phyloP scores from a whole-genome alignment of 768 basidiomycete genomes.

The Chiua virens region DNA sequence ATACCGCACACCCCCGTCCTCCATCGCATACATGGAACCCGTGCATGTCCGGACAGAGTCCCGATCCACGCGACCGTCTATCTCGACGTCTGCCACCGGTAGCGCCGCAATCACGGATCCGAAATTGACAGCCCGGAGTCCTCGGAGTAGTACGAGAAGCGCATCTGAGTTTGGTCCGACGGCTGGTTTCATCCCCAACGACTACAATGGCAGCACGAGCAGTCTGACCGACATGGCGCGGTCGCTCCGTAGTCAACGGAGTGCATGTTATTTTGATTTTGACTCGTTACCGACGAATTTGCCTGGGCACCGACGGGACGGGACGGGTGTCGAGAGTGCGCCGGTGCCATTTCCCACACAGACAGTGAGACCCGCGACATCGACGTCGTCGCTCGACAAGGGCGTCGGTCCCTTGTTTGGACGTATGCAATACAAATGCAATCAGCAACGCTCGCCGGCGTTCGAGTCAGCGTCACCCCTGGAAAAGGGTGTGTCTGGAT shows the following conservation, averaged over 20 bases:
- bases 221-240: conserved; percentile 8
- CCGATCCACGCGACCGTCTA: not conserved
- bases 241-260: conserved; percentile 18
- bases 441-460: conserved; percentile 10
- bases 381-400: not conserved
- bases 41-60: conserved; percentile 14
- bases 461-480: not conserved
- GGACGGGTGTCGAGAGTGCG: not conserved
- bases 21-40: conserved; percentile 17
- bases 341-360: not conserved
- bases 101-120: not conserved
- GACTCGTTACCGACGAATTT: conserved; percentile 20
- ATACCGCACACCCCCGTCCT: conserved; percentile 21
- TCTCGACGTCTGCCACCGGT: not conserved
- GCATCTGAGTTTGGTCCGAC: conserved; percentile 23
- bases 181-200: conserved; percentile 24
- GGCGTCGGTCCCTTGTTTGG: conserved; percentile 13
- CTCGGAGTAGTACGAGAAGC: not conserved
- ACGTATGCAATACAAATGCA: conserved; percentile 32
- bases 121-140: not conserved
- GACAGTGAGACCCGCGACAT: not conserved
- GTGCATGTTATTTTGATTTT: conserved; percentile 26
- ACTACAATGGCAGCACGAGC: conserved; percentile 6
- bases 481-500: not conserved
- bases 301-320: not conserved